A percentile compares a stretch with the other conserved stretches of the same genome.
phyloP scores from a whole-genome alignment of 371 early-diverging fungal species.

The Mucor mucedo region DNA sequence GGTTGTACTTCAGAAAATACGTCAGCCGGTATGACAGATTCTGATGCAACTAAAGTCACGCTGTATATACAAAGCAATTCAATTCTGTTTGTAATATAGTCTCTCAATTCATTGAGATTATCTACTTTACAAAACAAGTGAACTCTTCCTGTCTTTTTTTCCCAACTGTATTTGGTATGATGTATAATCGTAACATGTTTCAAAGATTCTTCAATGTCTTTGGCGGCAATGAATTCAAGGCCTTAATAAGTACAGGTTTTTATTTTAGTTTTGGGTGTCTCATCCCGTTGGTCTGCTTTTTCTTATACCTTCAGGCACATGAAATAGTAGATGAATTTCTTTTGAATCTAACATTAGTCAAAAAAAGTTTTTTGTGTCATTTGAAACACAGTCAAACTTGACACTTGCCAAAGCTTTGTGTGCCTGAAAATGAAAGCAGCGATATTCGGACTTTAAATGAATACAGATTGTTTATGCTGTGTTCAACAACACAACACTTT shows the following conservation, averaged over 20 bases:
- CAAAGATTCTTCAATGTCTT: slow-evolving; percentile 29
- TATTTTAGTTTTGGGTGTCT: background rate
- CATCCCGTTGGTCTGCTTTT: background rate
- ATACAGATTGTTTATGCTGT: background rate
- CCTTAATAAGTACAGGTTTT: slow-evolving; percentile 21
- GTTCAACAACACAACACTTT: background rate
- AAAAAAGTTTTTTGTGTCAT: background rate
- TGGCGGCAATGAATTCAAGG: slow-evolving; percentile 31
- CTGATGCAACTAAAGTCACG: slow-evolving; percentile 31
- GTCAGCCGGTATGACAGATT: slow-evolving; percentile 20
- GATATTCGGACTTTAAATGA: background rate
- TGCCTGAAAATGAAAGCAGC: background rate
- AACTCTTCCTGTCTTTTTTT: slow-evolving; percentile 36
- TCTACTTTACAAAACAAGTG: slow-evolving; percentile 23
- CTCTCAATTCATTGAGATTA: slow-evolving; percentile 4
- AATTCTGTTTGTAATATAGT: slow-evolving; percentile 9
- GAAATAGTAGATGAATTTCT: slow-evolving; percentile 29
- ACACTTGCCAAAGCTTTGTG: background rate
- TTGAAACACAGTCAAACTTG: background rate
- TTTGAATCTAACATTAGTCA: slow-evolving; percentile 2
- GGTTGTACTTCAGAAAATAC: slow-evolving; percentile 28
- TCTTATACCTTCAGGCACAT: slow-evolving; percentile 36
- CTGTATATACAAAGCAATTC: slow-evolving; percentile 30
- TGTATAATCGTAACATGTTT: slow-evolving; percentile 6
- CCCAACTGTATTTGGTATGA: slow-evolving; percentile 10